Base-by-base conservation (phyloP, 2,329 filamentous ascomycete species). In the Colletotrichum plurivorum region DNA sequence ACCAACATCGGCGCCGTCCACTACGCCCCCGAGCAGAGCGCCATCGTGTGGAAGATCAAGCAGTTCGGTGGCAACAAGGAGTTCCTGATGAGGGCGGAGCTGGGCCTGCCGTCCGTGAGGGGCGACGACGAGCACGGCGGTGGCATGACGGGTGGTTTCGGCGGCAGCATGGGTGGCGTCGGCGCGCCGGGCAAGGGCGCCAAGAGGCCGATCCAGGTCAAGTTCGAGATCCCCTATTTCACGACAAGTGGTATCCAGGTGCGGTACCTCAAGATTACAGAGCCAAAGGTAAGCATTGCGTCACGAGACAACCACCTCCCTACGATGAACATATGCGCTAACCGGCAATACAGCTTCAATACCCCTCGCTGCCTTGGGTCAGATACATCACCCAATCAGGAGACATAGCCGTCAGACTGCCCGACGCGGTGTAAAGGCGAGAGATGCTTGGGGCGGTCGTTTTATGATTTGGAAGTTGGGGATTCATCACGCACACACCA, bases 141-240 rank as follows among this genome's bases (percentile, higher is more conserved):
- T 71, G 95, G 95, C 72, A 98, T 98, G 95, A 98, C 95, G 73
- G 95, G 95, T 76, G 95, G 95, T 0, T 98, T 98, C 76, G 95
- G 95, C 71, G 95, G 95, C 20, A 97, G 94, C 78, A 98, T 98
- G 95, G 95, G 95, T 68, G 95, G 95, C 72, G 89, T 96, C 31
- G 90, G 88, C n/a, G 87, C 90, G 5, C 81, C 83, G 20, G 91
- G 90, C 67, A 98, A 98, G 84, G 93, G 93, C 20, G 89, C 89
- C 66, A 99, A 98, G 87, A 87, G 96, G 74, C 96, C 96, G 1
- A 99, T 99, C 77, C 95, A 95, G 81, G 96, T 99, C 84, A 99
- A 99, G 85, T 99, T 99, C 80, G 96, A 99, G 85, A 99, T 99
- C 78, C 96, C 96, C n/a, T 99, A 99, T 83, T 99, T 99, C 80